These are phyloP conservation scores for Elongisporangium senticosum DNA, from an alignment of 352 stramenopile species.

Conservation along the genomic window DNA sequence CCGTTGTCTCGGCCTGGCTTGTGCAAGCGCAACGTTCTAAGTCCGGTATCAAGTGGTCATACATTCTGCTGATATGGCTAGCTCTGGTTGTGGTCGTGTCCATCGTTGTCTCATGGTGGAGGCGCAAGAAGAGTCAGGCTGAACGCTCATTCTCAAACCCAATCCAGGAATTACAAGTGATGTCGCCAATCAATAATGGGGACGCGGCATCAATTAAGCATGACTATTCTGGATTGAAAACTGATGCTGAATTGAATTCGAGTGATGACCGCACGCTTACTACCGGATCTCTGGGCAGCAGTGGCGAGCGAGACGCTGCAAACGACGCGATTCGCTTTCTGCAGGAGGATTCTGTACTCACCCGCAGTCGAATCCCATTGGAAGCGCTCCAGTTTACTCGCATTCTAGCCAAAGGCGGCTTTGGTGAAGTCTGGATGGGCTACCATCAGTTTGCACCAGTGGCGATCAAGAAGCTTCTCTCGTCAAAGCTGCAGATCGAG, in stretches of 20 bases:
- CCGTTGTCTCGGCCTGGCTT: constrained; percentile 12
- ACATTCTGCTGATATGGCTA: no score
- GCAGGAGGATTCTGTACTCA: background rate
- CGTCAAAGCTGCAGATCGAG: constrained; percentile 27
- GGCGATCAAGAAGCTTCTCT: constrained; percentile 40
- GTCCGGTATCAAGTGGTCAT: background rate
- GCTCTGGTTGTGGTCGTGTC: constrained; percentile 1
- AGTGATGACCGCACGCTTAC: no score
- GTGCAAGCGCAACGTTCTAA: background rate
- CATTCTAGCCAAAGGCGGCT: constrained; percentile 24
- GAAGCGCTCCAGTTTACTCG: background rate
- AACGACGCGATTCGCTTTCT: no score
- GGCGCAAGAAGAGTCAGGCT: background rate
- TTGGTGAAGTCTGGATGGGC: constrained; percentile 54
- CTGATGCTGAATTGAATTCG: no score
- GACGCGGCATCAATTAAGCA: no score
- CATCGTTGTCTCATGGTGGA: background rate
- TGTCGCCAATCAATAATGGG: no score
- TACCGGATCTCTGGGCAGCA: no score
- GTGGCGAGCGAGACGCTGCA: no score
- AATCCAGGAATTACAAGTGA: no score
- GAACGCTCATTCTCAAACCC: background rate
- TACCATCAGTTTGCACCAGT: constrained; percentile 26
- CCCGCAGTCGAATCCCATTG: background rate
- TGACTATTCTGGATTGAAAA: no score